Percentiles rank a stretch among this genome's conserved stretches.
These are phyloP conservation scores for Candida manassasensis DNA, from an alignment of 805 yeast genomes.

Conservation along the genomic window DNA sequence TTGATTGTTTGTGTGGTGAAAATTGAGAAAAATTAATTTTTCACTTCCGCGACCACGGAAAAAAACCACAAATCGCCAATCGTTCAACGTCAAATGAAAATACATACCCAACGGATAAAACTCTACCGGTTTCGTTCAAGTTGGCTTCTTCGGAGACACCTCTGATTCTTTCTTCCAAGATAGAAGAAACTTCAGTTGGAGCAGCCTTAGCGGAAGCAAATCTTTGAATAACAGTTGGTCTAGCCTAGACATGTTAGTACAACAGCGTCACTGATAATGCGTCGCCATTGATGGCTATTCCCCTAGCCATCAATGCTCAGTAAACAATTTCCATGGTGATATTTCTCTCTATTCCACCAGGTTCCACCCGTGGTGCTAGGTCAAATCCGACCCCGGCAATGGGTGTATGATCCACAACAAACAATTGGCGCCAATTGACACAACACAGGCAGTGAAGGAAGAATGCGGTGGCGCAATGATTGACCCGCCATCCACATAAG, in stretches of 20 bases:
- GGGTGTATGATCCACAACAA: too few relatives aligned
- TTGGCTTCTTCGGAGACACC: constrained; percentile 97
- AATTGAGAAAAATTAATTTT: background rate
- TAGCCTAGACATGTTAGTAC: constrained; percentile 53
- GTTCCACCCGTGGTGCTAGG: too few relatives aligned
- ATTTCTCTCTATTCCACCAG: too few relatives aligned
- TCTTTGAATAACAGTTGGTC: constrained; percentile 71
- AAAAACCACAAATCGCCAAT: background rate
- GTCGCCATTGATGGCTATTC: background rate
- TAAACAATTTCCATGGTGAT: too few relatives aligned
- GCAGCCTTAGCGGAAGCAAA: constrained; percentile 96
- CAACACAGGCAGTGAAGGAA: too few relatives aligned
- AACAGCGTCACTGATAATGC: background rate
- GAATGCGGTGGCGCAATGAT: too few relatives aligned
- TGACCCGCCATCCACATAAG: too few relatives aligned
- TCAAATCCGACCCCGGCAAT: too few relatives aligned
- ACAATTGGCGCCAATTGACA: too few relatives aligned
- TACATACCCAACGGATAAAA: constrained; percentile 91
- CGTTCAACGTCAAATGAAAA: background rate
- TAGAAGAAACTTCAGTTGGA: constrained; percentile 98
- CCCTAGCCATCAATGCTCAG: too few relatives aligned
- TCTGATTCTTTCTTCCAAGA: constrained; percentile 98
- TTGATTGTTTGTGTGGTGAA: too few relatives aligned
- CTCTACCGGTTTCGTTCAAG: constrained; percentile 99
- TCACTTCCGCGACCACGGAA: constrained; percentile 1